Evolutionary conservation across 1,284 basidiomycete species (phyloP).

Genomic region (Wolfiporia cocos): DNA sequence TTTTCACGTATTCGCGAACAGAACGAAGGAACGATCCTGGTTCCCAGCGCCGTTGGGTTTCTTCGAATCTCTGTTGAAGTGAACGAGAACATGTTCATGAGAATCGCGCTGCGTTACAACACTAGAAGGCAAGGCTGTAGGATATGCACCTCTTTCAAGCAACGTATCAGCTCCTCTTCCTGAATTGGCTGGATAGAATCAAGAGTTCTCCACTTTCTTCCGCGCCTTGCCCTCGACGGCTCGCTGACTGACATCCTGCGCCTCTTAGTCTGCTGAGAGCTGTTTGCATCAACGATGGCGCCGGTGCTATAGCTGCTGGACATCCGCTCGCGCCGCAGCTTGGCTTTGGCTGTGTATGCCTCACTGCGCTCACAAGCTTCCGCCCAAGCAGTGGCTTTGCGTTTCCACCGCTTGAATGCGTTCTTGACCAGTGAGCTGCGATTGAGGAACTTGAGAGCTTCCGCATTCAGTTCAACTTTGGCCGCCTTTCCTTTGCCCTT

Average conservation of each 20-base stretch:
- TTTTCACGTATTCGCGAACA: constrained; percentile 36
- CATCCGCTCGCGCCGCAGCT: constrained; percentile 35
- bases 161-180: constrained; percentile 57
- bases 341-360: constrained; percentile 47
- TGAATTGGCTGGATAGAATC: constrained; percentile 44
- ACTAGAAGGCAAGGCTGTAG: constrained; percentile 12
- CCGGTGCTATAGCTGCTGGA: constrained; percentile 22
- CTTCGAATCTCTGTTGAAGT: constrained; percentile 52
- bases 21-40: constrained; percentile 56
- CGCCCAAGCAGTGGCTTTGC: constrained; percentile 35
- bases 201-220: constrained; percentile 41
- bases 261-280: constrained; percentile 16
- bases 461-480: constrained; percentile 12
- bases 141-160: constrained; percentile 60
- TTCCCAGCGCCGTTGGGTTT: constrained; percentile 64
- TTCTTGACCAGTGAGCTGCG: constrained; percentile 23
- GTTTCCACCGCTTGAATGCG: constrained; percentile 39
- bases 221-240: constrained; percentile 28
- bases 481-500: constrained; percentile 28
- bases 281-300: constrained; percentile 9
- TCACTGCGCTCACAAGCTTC: constrained; percentile 57
- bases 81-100: constrained; percentile 3
- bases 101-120: neutral
- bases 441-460: constrained; percentile 11
- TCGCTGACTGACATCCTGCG: constrained; percentile 20